Base-by-base conservation (phyloP, 306 rosid species). In the Cercis canadensis region DNA sequence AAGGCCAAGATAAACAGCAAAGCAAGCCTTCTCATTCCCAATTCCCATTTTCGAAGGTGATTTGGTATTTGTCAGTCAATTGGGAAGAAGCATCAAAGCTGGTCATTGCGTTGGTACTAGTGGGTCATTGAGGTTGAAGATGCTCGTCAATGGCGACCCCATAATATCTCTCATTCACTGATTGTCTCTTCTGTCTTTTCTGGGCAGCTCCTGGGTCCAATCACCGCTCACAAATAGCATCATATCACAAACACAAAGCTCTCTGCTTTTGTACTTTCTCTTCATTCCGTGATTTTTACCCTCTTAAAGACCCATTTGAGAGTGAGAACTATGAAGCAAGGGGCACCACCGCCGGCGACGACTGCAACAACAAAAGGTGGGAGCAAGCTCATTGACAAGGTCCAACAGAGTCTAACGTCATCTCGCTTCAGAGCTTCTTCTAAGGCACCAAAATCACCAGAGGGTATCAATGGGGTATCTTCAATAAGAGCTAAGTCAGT, bases 351-450 rank as follows among this genome's bases (percentile, higher is more conserved):
- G 5, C 63, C 76, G 21, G 19, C 4, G 1, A 43, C 52, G 34
- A 53, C 71, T 45, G 7, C 75, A 33, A n/a, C 81, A 40, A 14
- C 77, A 14, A 81, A 41, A 68, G 65, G 21, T 63, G 65, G 40
- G 14, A 62, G 66, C 59, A 87, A 75, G 63, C 39, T 36, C 36
- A 52, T 46, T 72, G 73, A 80, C 49, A 86, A 75, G 86, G 50
- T 83, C 33, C 56, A 24, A 29, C 80, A 50, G 51, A 70, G 66
- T 50, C 67, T 78, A 39, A 53, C 81, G 33, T 62, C 88, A 12
- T 75, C 75, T 60, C 87, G 92, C 29, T 56, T 78, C 14, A 81
- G 87, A 83, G 79, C 78, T 73, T 71, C 88, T 69, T 50, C 86
- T 32, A 87, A 84, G 71, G 54, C 60, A 8, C 85, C 93, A 32